Evolutionary conservation across 768 basidiomycete species (phyloP), one percentile per base, ranked within the genome.

Genomic region (Leccinum disarticulatum): DNA sequence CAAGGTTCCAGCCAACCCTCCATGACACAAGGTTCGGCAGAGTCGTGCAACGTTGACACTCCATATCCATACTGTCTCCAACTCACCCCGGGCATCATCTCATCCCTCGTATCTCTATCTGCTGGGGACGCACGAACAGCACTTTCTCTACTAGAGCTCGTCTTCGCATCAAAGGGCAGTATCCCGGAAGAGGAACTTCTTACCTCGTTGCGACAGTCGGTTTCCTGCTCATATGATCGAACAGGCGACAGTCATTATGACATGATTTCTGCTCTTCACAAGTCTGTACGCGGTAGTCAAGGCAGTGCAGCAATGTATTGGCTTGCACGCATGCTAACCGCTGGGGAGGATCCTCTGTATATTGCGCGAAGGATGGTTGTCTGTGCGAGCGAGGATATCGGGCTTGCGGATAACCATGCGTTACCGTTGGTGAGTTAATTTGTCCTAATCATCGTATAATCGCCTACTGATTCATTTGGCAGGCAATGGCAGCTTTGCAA

Each of bases 351-450:
- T 72, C 89, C 92, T 4, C 65, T 91, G 51, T 94, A 83, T 65
- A 81, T 93, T 59, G 87, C 85, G 6, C 78, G 90, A 36, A 79
- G 90, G 56, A 82, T 91, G 78, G 78, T 89, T 4, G 88, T 92
- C 7, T 86, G 89, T 64, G 91, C 93, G 3, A 90, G 89, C 62
- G 93, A 95, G 71, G 93, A 95, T 68, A 83, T 95, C 43, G 92
- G 93, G 0, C 75, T 92, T 7, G 91, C 91, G 28, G 89, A 94
- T 72, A 80, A 79, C 43, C 81, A 85, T n/a, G 90, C 89, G 0
- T 77, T 95, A 10, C 88, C 90, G 9, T 74, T 93, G 62, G 90
- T 87, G 59, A 58, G 83, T 54, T 38, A 51, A 55, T 25, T 31
- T 28, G 17, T 27, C 13, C 4, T 11, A 27, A 14, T 3, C 51